Base-by-base conservation (phyloP, 73 alveolate species). In the Paramecium pentaurelia region DNA sequence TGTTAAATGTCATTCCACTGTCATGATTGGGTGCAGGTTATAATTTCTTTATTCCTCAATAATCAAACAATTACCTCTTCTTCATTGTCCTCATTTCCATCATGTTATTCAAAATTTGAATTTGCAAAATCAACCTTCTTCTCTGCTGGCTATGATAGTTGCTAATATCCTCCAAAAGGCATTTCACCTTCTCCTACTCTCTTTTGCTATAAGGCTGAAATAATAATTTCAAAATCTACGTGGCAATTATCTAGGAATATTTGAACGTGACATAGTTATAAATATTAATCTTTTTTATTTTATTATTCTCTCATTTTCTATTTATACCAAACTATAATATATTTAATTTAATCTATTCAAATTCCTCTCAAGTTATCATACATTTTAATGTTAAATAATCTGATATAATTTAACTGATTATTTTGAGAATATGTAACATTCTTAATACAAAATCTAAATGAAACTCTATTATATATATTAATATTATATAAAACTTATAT, bases 21-120 rank as follows among this genome's bases (percentile, higher is more conserved):
- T 75, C 88, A 20, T 75, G 88, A 75, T 75, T 75, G n/a, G 88
- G 88, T 37, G 88, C 60, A 22, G 47, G 47, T 68, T 68, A 28
- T 6, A 68, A 68, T 68, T 68, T 34, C 47, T 68, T 14, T 22
- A 20, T 68, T 34, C 14, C 10, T 68, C 5, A 54, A 54, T 54
- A 54, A n/a, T 54, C 32, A 54, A 54, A 54, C 70, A 54, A 14
- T 36, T 34, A 30, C 85, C 4, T 34, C 49, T 20, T 68, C 42
- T 22, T 34, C 85, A 32, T 68, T n/a, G 0, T 8, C 28, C 0
- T 68, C 85, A 4, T 68, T 0, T 7, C 0, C 28, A 27, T 68
- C 49, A 2, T 68, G 28, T 28, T 68, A 25, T 2, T 68, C 85
- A 6, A 36, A 12, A 36, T 68, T 68, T 68, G 54, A 30, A 32